Percentiles rank a stretch among this genome's conserved stretches.
Conservation (phyloP, 306 rosid species). For the Potentilla sterilis region DNA sequence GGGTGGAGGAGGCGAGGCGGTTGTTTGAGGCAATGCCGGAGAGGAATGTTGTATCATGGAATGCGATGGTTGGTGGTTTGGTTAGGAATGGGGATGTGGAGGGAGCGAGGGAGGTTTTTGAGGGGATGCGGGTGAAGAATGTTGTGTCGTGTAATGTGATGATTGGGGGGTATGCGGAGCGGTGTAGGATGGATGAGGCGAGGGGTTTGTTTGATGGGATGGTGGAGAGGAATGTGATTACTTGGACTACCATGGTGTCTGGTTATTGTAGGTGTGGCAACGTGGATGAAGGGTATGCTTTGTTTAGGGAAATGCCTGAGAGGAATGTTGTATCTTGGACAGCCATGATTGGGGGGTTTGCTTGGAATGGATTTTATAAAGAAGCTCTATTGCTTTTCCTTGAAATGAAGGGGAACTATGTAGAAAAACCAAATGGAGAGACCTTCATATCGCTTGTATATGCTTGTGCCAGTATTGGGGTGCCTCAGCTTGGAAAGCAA, state of each 20-base stretch:
- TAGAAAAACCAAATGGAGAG: conserved; percentile 48
- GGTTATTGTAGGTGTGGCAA: conserved; percentile 64
- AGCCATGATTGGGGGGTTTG: conserved; percentile 75
- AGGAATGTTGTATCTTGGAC: conserved; percentile 78
- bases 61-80: conserved; percentile 54
- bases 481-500: conserved; percentile 55
- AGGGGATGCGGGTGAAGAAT: conserved; percentile 37
- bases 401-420: conserved; percentile 30
- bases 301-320: conserved; percentile 57
- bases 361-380: conserved; percentile 58
- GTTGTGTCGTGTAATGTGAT: conserved; percentile 62
- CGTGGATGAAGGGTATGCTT: conserved; percentile 48
- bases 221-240: conserved; percentile 54
- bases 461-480: conserved; percentile 62
- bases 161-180: conserved; percentile 58
- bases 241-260: conserved; percentile 72
- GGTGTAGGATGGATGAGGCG: conserved; percentile 59
- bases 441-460: conserved; percentile 70
- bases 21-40: conserved; percentile 70
- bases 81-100: conserved; percentile 52
- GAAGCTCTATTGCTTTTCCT: conserved; percentile 60
- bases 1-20: conserved; percentile 49
- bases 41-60: conserved; percentile 71
- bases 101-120: conserved; percentile 54
- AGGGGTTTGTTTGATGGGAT: conserved; percentile 55